Evolutionary conservation across 2,329 filamentous ascomycete genomes (phyloP), one percentile per base, ranked within the genome.

Genomic region (Neopestalotiopsis sp.): DNA sequence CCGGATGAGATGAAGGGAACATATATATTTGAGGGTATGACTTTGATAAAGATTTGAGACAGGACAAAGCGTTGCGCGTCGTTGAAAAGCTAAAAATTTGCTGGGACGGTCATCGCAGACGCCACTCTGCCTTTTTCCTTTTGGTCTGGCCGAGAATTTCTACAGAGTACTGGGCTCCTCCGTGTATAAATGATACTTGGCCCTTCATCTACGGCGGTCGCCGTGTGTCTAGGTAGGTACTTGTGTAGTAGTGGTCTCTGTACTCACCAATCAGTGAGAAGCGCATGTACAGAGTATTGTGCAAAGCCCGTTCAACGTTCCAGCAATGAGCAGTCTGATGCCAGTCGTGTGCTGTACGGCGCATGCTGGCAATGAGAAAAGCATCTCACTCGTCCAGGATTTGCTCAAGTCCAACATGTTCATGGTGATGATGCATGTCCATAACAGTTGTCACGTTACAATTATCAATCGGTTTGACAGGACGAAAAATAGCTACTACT

Each of bases 371-470:
- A 53, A 17, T 7, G 17, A 20, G 17, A 28, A 28, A 28, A 10
- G 34, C 34, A 38, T 7, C 34, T 38, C 34, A 38, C 34, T 38
- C 10, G 34, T 38, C 34, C 34, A 38, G 34, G 34, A 38, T 38
- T 10, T 38, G 6, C 6, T 38, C 34, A 38, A 38, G 10, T 7
- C 34, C 34, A 38, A 28, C 24, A 28, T 28, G 24, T 28, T 28
- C 2, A 28, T 28, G 24, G 3, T 38, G 34, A 24, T 56, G 49
- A 24, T 56, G 7, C 9, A 56, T 56, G 49, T 13, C 59, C 13
- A 28, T 34, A 40, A 40, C 4, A 62, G 13, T 62, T 62, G 59
- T 62, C 59, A 62, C 59, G 59, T 62, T 62, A 62, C 59, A 62
- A 20, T 34, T 34, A 9, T 24, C 32, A 34, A 40, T n/a, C n/a